A percentile compares a stretch with the other conserved stretches of the same genome.
Conservation (phyloP, 106 monocot species). For the Phalaenopsis aphrodite region DNA sequence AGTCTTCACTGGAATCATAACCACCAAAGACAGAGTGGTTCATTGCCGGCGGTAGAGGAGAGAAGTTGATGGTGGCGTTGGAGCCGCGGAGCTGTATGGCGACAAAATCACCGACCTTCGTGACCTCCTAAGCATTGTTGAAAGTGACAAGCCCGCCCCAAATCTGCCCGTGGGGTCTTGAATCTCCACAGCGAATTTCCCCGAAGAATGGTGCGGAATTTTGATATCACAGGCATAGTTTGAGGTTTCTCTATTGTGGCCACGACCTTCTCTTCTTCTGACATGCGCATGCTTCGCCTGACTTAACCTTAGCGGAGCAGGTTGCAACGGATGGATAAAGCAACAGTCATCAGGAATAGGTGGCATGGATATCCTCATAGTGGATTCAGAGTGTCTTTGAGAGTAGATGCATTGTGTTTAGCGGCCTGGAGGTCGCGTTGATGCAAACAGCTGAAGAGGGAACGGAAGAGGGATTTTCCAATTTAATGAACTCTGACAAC, state of each 20-base stretch:
- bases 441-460: slow-evolving; percentile 7
- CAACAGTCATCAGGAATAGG: slow-evolving; percentile 32
- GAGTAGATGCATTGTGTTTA: neutral
- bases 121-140: slow-evolving; percentile 47
- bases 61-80: slow-evolving; percentile 48
- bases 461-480: too few relatives aligned
- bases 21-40: neutral
- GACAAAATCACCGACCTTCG: slow-evolving; percentile 42
- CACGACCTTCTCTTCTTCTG: slow-evolving; percentile 8
- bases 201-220: slow-evolving; percentile 43
- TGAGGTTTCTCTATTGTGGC: neutral
- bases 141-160: slow-evolving; percentile 57
- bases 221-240: neutral
- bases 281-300: neutral
- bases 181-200: slow-evolving; percentile 56
- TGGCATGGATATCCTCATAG: slow-evolving; percentile 48
- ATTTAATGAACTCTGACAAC: too few relatives aligned
- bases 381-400: slow-evolving; percentile 15
- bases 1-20: slow-evolving; percentile 32
- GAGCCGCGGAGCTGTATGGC: slow-evolving; percentile 56
- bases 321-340: neutral
- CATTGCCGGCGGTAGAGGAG: neutral
- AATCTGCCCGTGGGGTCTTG: slow-evolving; percentile 33
- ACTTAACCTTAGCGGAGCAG: neutral
- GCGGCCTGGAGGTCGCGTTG: slow-evolving; percentile 5